Evolutionary conservation across 805 yeast genomes (phyloP).

Genomic region (Metschnikowia gelsemii): DNA sequence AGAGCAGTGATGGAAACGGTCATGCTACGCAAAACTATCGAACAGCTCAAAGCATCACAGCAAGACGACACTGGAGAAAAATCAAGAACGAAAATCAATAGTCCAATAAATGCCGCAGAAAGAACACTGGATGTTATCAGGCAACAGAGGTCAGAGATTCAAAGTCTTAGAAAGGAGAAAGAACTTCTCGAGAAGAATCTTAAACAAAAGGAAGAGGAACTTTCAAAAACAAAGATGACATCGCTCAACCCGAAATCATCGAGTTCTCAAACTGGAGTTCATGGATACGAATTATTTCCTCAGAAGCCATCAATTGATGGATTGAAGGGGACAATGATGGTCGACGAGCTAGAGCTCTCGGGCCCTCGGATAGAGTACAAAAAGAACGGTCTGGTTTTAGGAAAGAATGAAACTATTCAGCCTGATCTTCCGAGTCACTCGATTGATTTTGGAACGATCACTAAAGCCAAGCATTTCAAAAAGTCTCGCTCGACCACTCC

Average conservation of each 20-base stretch:
- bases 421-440: neutral
- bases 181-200: neutral
- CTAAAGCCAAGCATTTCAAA: neutral
- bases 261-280: neutral
- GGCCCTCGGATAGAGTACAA: neutral
- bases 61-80: neutral
- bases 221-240: neutral
- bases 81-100: neutral
- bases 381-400: neutral
- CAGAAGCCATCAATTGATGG: neutral
- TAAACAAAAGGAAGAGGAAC: neutral
- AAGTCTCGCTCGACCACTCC: neutral
- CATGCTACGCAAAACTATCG: constrained; percentile 25
- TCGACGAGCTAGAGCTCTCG: constrained; percentile 7
- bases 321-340: constrained; percentile 2
- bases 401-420: neutral
- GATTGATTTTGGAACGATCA: neutral
- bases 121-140: neutral
- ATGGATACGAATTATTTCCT: too few species aligned
- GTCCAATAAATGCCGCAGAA: neutral
- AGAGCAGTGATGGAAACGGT: constrained; percentile 34
- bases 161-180: constrained; percentile 5
- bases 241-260: too few species aligned
- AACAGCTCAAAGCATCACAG: constrained; percentile 18
- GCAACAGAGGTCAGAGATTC: constrained; percentile 1